Percentiles rank a stretch among this genome's conserved stretches.
These are phyloP conservation scores for Volvariella surrecta DNA, from an alignment of 1,284 basidiomycete genomes.

Conservation along the genomic window DNA sequence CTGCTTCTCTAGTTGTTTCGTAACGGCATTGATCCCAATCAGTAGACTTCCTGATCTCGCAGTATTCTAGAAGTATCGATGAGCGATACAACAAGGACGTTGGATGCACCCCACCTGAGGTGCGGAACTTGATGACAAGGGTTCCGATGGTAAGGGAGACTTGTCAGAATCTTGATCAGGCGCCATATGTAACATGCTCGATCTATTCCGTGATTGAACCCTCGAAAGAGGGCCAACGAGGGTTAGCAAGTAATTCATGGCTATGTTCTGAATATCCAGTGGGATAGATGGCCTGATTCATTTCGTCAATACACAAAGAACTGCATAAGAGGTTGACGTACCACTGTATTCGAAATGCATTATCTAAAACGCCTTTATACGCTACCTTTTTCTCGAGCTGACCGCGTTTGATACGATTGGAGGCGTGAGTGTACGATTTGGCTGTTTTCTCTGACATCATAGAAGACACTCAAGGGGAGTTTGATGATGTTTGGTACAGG, in stretches of 20 bases:
- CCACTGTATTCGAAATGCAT: constrained; percentile 67
- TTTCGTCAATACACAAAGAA: constrained; percentile 6
- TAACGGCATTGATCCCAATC: constrained; percentile 77
- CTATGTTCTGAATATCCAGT: constrained; percentile 48
- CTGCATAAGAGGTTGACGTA: constrained; percentile 20
- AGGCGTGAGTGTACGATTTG: constrained; percentile 41
- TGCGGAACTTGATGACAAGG: too few relatives aligned
- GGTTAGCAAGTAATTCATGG: constrained; percentile 27
- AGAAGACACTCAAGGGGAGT: not conserved
- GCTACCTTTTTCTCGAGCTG: constrained; percentile 39
- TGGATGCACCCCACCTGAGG: constrained; percentile 11
- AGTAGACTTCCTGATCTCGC: constrained; percentile 43
- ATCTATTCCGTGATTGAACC: constrained; percentile 28
- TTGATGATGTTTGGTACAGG: too few relatives aligned
- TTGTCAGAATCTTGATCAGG: too few relatives aligned
- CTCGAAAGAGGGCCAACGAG: constrained; percentile 39
- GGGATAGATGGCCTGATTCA: constrained; percentile 56
- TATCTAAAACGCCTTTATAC: constrained; percentile 63
- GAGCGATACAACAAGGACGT: constrained; percentile 1
- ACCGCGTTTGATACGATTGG: constrained; percentile 49
- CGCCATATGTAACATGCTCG: too few relatives aligned
- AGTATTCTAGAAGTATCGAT: constrained; percentile 19
- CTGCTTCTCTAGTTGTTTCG: constrained; percentile 63
- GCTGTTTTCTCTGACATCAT: constrained; percentile 36
- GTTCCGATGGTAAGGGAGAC: too few relatives aligned